Percentiles rank a stretch among this genome's conserved stretches.
Evolutionary conservation across 768 basidiomycete genomes (phyloP).

Genomic region (Cystobasidium tubakii): DNA sequence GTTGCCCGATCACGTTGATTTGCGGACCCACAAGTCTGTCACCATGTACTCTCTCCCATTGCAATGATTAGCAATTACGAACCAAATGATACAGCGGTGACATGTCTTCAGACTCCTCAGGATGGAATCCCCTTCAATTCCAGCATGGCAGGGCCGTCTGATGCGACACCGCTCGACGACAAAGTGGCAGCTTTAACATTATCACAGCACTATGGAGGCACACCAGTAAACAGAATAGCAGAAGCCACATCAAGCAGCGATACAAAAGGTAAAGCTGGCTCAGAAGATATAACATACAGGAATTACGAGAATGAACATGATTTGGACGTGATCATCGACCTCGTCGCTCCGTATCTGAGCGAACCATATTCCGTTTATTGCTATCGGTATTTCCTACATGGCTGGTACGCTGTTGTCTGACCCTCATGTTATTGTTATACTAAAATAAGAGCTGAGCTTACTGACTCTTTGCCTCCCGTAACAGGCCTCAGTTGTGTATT

Average conservation of each 20-base stretch:
- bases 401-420: slow-evolving; percentile 62
- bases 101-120: not conserved
- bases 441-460: too few relatives aligned
- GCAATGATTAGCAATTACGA: not conserved
- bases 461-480: not conserved
- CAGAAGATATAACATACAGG: slow-evolving; percentile 27
- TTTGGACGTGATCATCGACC: slow-evolving; percentile 67
- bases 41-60: not conserved
- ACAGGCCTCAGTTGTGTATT: slow-evolving; percentile 82
- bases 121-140: not conserved
- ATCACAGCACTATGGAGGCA: not conserved
- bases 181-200: slow-evolving; percentile 3
- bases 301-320: slow-evolving; percentile 40
- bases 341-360: slow-evolving; percentile 84
- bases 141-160: not conserved
- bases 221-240: not conserved
- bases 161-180: not conserved
- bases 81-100: not conserved
- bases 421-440: too few relatives aligned
- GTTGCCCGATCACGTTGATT: too few relatives aligned
- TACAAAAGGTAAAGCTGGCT: too few relatives aligned
- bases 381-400: slow-evolving; percentile 93
- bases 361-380: slow-evolving; percentile 83
- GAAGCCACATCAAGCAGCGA: not conserved
- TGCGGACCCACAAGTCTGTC: not conserved